These are phyloP conservation scores for Chlamydomonas reinhardtii DNA, from an alignment of 163 green algal species.

Conservation along the genomic window DNA sequence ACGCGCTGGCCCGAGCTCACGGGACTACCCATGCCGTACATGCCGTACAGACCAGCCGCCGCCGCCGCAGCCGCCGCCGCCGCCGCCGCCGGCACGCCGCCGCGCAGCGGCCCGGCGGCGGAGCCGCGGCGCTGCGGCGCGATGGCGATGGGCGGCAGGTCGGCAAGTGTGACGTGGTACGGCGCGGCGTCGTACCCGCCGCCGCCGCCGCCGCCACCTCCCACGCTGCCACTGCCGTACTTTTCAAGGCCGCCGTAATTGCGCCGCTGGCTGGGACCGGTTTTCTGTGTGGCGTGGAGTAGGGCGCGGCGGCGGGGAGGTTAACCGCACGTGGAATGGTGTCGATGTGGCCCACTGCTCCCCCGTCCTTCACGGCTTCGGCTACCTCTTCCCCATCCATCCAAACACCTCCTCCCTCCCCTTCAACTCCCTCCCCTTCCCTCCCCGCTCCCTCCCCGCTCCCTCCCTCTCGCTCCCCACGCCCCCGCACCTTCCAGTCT, in stretches of 20 bases:
- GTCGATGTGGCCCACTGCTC: too few species aligned
- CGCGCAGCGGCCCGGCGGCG: neutral
- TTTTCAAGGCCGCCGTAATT: neutral
- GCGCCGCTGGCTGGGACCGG: slow-evolving; percentile 19
- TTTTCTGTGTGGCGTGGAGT: slow-evolving; percentile 18
- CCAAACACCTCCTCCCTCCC: too few species aligned
- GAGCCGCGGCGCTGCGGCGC: neutral
- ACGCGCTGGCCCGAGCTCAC: slow-evolving; percentile 6
- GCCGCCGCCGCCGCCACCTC: too few species aligned
- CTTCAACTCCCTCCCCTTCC: too few species aligned
- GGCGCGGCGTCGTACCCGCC: neutral
- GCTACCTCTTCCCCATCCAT: too few species aligned
- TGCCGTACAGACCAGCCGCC: slow-evolving; percentile 9
- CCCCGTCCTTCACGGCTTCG: too few species aligned
- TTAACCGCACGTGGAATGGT: too few species aligned
- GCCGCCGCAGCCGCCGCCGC: neutral
- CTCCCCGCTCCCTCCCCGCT: too few species aligned
- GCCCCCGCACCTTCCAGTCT: slow-evolving; percentile 27
- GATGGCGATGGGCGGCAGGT: slow-evolving; percentile 1
- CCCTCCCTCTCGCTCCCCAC: neutral
- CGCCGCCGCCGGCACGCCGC: neutral
- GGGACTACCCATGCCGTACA: slow-evolving; percentile 23
- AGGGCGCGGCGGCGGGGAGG: too few species aligned
- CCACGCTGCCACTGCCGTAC: neutral
- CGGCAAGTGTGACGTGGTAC: neutral